These are phyloP conservation scores for Diplogelasinospora grovesii DNA, from an alignment of 495 filamentous ascomycete genomes.

Conservation along the genomic window DNA sequence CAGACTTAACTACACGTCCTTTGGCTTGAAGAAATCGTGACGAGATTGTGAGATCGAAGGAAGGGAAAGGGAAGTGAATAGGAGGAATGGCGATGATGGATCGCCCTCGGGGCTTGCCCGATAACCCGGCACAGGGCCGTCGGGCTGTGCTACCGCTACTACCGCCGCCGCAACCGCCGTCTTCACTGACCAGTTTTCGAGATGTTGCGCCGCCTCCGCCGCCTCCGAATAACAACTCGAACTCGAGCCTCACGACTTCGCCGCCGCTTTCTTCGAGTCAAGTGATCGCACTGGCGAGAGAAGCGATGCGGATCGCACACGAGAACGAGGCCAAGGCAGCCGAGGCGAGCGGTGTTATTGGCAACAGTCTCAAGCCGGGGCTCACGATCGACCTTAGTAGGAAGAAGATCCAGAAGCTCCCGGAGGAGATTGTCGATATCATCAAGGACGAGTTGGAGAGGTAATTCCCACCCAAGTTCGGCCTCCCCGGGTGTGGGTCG, in stretches of 20 bases:
- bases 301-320: constrained; percentile 60
- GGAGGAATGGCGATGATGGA: constrained; percentile 25
- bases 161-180: constrained; percentile 24
- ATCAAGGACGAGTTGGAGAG: constrained; percentile 90
- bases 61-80: no score
- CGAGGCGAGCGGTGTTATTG: constrained; percentile 60
- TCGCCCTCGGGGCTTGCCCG: constrained; percentile 31
- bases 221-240: constrained; percentile 29
- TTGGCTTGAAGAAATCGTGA: no score
- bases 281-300: constrained; percentile 51
- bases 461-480: constrained; percentile 35
- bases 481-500: neutral
- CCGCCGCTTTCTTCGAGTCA: constrained; percentile 39
- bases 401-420: constrained; percentile 70
- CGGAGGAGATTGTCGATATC: constrained; percentile 83
- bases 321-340: constrained; percentile 63
- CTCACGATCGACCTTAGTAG: constrained; percentile 86
- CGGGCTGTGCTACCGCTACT: no score
- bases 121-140: constrained; percentile 35
- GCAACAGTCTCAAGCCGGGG: constrained; percentile 64
- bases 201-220: constrained; percentile 29
- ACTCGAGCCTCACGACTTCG: constrained; percentile 31
- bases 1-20: no score
- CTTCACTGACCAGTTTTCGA: constrained; percentile 25
- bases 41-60: no score